Percentiles rank a stretch among this genome's conserved stretches.
Conservation (phyloP, 2,329 filamentous ascomycete genomes). For the Biscogniauxia sp. region DNA sequence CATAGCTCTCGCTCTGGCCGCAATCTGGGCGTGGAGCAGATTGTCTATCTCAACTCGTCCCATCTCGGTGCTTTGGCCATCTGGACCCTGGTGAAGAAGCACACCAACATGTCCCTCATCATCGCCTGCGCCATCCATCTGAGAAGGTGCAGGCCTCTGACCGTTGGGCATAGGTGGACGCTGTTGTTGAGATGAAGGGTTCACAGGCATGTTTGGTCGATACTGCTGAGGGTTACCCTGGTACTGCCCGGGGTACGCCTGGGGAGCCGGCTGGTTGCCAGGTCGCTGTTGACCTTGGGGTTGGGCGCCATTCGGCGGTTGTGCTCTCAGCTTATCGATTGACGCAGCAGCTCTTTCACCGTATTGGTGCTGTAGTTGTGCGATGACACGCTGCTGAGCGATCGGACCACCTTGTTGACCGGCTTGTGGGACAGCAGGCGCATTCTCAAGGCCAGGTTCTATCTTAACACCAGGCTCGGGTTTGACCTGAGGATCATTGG, state of each 20-base stretch:
- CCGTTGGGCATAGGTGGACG: constrained; percentile 39
- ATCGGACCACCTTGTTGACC: constrained; percentile 34
- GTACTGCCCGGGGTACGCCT: constrained; percentile 24
- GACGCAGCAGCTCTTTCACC: constrained; percentile 64
- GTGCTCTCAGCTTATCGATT: constrained; percentile 57
- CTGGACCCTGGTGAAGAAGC: constrained; percentile 54
- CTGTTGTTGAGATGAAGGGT: constrained; percentile 26
- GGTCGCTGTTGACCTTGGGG: constrained; percentile 27
- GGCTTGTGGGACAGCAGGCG: constrained; percentile 37
- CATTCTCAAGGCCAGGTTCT: constrained; percentile 44
- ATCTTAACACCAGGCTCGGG: constrained; percentile 47
- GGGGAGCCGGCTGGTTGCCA: constrained; percentile 20
- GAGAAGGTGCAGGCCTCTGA: constrained; percentile 45
- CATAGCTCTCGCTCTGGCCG: constrained; percentile 63
- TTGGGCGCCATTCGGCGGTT: constrained; percentile 25
- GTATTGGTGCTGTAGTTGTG: constrained; percentile 58
- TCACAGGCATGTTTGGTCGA: constrained; percentile 18
- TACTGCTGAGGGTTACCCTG: constrained; percentile 32
- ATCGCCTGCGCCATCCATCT: constrained; percentile 74
- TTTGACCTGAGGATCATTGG: constrained; percentile 39
- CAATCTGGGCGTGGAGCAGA: constrained; percentile 67
- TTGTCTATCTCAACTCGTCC: constrained; percentile 64
- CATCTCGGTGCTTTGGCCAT: constrained; percentile 54
- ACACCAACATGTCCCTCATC: constrained; percentile 57
- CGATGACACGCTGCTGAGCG: constrained; percentile 54